phyloP scores from a whole-genome alignment of 148 eudicot genomes.

The Chenopodium suecicum region DNA sequence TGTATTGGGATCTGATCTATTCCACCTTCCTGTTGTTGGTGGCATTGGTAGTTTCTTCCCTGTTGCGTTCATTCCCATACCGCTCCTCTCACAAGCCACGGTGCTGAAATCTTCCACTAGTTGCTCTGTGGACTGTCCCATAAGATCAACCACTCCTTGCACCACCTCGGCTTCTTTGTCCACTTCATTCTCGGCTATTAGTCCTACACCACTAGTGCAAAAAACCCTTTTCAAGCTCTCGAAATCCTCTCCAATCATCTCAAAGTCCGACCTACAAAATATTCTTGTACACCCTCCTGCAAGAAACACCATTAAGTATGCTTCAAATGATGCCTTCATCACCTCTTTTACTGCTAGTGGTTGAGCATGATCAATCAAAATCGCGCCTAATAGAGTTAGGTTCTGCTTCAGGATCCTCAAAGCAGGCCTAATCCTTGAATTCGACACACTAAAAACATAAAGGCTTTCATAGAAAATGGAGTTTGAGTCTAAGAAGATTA shows the following conservation, averaged over 20 bases:
- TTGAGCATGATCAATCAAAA: conserved; percentile 69
- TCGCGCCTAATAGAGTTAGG: conserved; percentile 61
- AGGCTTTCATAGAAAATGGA: conserved; percentile 66
- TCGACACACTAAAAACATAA: conserved; percentile 47
- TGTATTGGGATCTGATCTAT: conserved; percentile 76
- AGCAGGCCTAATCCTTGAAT: conserved; percentile 58
- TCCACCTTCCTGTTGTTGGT: conserved; percentile 84
- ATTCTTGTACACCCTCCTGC: conserved; percentile 78
- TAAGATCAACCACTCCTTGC: conserved; percentile 71
- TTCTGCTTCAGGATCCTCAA: conserved; percentile 74
- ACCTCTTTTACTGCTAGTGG: conserved; percentile 73
- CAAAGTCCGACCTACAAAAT: conserved; percentile 49
- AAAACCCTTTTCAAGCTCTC: conserved; percentile 63
- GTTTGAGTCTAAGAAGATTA: conserved; percentile 76
- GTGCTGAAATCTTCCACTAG: conserved; percentile 73
- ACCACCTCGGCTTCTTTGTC: conserved; percentile 67
- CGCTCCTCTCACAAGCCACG: conserved; percentile 66
- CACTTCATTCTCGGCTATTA: conserved; percentile 70
- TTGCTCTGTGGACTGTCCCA: conserved; percentile 82
- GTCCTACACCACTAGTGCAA: conserved; percentile 54
- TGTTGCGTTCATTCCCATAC: conserved; percentile 49
- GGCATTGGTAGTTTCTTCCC: conserved; percentile 78
- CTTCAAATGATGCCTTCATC: conserved; percentile 83
- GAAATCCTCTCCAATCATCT: conserved; percentile 72
- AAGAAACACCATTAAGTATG: conserved; percentile 73